Base-by-base conservation (phyloP, 2,329 filamentous ascomycete species). In the Pseudocercospora pini-densiflorae region DNA sequence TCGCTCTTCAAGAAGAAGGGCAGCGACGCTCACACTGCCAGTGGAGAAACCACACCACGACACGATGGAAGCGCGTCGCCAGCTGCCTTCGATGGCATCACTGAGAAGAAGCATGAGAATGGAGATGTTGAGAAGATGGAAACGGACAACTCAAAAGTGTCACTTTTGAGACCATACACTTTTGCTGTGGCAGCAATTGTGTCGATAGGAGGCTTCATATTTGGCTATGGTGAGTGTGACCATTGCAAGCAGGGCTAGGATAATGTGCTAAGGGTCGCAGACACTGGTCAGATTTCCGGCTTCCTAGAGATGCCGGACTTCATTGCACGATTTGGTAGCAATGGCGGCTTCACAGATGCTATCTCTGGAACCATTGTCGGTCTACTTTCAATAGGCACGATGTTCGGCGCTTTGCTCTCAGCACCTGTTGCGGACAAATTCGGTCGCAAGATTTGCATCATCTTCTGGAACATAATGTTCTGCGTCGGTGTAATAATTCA, bases 401-500 rank as follows among this genome's bases (percentile, higher is more conserved):
- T 90, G 27, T 71, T 89, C 33, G 88, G 88, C 54, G 85, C 87
- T 62, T 77, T 90, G 7, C 72, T 83, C 36, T 82, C 85, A n/a
- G 88, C 88, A 9, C 87, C 86, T 27, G 79, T 91, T 45, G 86
- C 88, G 43, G 89, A 91, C 67, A 79, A 79, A 3, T 81, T 90
- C 55, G 89, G 89, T 24, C 87, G 89, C 14, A 85, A 86, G 33
- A 79, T 86, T 43, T 86, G 87, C 19, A 91, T 91, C 70, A 86
- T 87, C n/a, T 78, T 82, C 59, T 86, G 87, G 68, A 86, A 87
- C 63, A 81, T 90, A 66, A 86, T 89, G 76, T 88, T 89, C 72
- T 87, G 85, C 69, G 78, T 90, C 31, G 89, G 89, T 61, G 89
- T 88, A 54, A 79, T 89, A 55, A 85, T 91, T 45, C 89, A 92